These are phyloP conservation scores for Juglanconis oblonga DNA, from an alignment of 2,329 filamentous ascomycete genomes.

Conservation along the genomic window DNA sequence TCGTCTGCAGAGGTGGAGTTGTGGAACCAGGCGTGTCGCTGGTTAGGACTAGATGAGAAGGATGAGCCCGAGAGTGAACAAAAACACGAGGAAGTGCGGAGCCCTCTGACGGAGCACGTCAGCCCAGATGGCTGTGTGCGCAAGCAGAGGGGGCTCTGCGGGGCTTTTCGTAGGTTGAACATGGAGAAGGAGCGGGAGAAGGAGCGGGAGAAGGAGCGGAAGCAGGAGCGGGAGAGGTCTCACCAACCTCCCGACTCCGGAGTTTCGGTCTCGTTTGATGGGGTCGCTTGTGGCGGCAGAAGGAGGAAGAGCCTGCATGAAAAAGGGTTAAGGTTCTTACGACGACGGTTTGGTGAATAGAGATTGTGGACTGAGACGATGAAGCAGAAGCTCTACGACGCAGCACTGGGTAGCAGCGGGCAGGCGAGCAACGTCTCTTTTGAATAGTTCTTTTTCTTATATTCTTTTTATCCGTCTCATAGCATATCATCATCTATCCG, in stretches of 20 bases:
- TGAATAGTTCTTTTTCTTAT: conserved; percentile 1
- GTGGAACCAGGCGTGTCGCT: conserved; percentile 8
- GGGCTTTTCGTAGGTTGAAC: conserved; percentile 1
- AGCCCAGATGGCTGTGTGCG: conserved; percentile 8
- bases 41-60: not conserved
- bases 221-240: not conserved
- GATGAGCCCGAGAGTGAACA: not conserved
- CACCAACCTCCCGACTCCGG: not conserved
- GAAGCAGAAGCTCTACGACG: not conserved
- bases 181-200: not conserved
- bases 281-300: not conserved
- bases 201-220: too few relatives aligned
- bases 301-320: not conserved
- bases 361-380: not conserved
- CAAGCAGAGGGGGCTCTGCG: conserved; percentile 7
- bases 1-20: conserved; percentile 3
- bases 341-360: not conserved
- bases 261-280: not conserved
- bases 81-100: not conserved
- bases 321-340: not conserved
- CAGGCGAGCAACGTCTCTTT: conserved; percentile 5
- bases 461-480: conserved; percentile 1
- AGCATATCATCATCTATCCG: conserved; percentile 10
- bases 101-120: conserved; percentile 1
- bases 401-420: conserved; percentile 4